Base-by-base conservation (phyloP, 176 grass and related monocot species). In the Phoenix roebelenii region DNA sequence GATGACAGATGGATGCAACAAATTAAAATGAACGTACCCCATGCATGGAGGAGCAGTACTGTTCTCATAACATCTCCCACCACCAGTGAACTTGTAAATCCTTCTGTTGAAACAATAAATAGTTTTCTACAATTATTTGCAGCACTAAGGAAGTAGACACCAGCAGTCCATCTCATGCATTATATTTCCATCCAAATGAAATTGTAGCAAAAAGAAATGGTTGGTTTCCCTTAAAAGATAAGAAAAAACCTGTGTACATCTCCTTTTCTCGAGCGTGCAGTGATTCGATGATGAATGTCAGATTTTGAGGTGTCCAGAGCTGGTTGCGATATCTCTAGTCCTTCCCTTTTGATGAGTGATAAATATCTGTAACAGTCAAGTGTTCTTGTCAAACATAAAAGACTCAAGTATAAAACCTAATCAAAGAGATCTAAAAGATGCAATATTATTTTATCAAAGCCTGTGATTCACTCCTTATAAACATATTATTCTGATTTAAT, bases 281-380 rank as follows among this genome's bases (percentile, higher is more conserved):
- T 95, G 52, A 95, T 77, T 23, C 65, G 60, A 60, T 95, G 89
- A 72, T 95, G 89, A 73, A 95, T 74, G 49, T 74, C 71, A 10
- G 89, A 95, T 50, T 83, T 83, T 5, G 49, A 19, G 22, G 14
- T 25, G 67, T 95, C 89, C 7, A 95, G 79, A 65, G 85, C 89
- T 56, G 89, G 89, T 74, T 95, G 89, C 39, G 89, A 95, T 72
- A 95, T 89, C 76, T 85, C 85, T 1, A 95, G 75, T n/a, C 82
- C 75, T 68, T 95, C 85, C 5, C 32, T 66, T 12, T 60, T 52
- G 4, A 89, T 57, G 60, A 89, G 52, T 12, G 19, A 6, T 22
- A 95, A 23, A 75, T 95, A 79, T 59, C 76, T 79, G 57, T 50
- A 64, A 57, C 19, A 65, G 50, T 49, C 26, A 44, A 44, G 35